Percentiles rank a stretch among this genome's conserved stretches.
Conservation (phyloP, 306 rosid species). For the Vachellia collinsii region DNA sequence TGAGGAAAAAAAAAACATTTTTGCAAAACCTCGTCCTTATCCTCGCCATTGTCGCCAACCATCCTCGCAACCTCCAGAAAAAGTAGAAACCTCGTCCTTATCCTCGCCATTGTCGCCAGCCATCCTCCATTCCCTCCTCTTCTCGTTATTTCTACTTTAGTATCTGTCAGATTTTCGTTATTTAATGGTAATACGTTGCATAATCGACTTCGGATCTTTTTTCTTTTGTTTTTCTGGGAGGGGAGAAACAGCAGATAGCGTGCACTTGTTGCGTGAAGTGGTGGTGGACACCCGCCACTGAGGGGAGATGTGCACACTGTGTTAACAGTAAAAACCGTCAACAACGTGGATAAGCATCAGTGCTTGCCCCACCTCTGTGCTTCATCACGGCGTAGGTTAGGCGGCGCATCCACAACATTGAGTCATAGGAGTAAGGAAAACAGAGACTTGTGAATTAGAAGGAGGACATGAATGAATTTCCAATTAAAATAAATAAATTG, state of each 20-base stretch:
- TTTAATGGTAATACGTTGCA: no score
- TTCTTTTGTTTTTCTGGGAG: neutral
- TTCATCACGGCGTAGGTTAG: slow-evolving; percentile 19
- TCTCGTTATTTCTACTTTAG: no score
- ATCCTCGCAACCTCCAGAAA: no score
- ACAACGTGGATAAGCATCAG: neutral
- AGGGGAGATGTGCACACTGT: neutral
- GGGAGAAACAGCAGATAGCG: neutral
- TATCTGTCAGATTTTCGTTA: no score
- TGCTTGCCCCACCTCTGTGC: slow-evolving; percentile 18
- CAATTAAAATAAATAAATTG: slow-evolving; percentile 39
- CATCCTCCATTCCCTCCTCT: no score
- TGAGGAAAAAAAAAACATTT: no score
- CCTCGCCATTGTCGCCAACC: no score
- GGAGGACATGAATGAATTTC: slow-evolving; percentile 12
- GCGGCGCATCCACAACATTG: neutral
- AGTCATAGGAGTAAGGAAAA: neutral
- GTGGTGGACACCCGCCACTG: neutral
- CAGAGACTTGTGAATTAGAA: neutral
- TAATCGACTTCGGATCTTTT: neutral
- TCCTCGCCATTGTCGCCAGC: no score
- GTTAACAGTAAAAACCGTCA: slow-evolving; percentile 51
- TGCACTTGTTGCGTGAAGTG: slow-evolving; percentile 36
- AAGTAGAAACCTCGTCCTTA: no score
- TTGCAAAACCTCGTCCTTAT: no score